Evolutionary conservation across 495 filamentous ascomycete genomes (phyloP), one percentile per base, ranked within the genome.

Genomic region (Trichoderma parareesei): DNA sequence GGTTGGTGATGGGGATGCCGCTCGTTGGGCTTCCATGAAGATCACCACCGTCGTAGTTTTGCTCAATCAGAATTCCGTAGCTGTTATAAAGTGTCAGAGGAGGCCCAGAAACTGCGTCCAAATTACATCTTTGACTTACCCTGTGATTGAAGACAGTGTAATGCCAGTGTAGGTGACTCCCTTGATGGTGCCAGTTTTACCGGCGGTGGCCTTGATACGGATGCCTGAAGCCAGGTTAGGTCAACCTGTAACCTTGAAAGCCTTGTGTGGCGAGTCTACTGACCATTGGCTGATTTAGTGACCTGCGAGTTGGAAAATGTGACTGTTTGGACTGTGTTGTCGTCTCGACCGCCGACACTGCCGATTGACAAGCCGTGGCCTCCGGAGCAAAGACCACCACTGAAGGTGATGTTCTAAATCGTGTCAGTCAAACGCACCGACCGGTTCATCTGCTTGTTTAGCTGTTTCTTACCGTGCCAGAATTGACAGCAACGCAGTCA

Each of bases 401-500:
- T 66, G 48, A 75, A 73, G 38, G 65, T 67, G 43, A 77, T 72
- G 63, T 75, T 71, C 49, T 64, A 59, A 4, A 10, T 13, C 27
- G 1, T 10, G 8, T 57, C 10, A 57, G 27, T 16, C 3, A 35
- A 5, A 27, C 4, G 9, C 10, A 1, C 9, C 5, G 44, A 8
- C 7, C 3, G 20, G 16, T 16, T 16, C 37, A 9, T 35, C 11
- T 37, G 53, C 11, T 27, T n/a, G 13, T 48, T 42, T 0, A 20
- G 6, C 40, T 20, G 68, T 60, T 41, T 11, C 59, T 42, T 65
- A 59, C 66, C 11, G 70, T 74, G 53, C 82, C 82, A 6, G 77
- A 81, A 71, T 83, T 85, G 71, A 86, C 27, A 13, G 84, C 85
- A 11, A 89, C 69, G 67, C 85, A 89, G 71, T 87, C 85, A 64